A percentile compares a stretch with the other conserved stretches of the same genome.
These are phyloP conservation scores for Trichoderma brevicompactum DNA, from an alignment of 2,329 filamentous ascomycete species.

Conservation along the genomic window DNA sequence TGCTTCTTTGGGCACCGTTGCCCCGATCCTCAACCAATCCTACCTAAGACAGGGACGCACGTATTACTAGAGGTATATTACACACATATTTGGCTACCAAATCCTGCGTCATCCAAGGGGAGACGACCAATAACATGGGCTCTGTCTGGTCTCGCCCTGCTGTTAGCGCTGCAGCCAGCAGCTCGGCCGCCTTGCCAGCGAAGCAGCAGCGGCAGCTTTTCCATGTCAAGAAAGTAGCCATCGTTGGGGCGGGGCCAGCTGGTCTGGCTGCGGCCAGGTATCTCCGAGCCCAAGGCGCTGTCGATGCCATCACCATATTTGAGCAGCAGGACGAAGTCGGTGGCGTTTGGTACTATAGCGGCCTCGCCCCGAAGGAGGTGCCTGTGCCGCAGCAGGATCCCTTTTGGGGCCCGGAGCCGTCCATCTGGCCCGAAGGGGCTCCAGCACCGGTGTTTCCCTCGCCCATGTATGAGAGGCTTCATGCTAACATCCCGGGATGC, in stretches of 20 bases:
- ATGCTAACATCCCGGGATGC: conserved; percentile 83
- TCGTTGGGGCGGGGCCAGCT: conserved; percentile 82
- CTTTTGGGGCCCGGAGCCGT: conserved; percentile 65
- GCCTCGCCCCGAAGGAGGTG: conserved; percentile 50
- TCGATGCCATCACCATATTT: conserved; percentile 73
- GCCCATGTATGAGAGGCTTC: conserved; percentile 78
- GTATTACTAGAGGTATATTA: neutral
- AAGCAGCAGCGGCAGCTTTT: conserved; percentile 44
- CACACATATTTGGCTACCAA: neutral
- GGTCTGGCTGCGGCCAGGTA: conserved; percentile 83
- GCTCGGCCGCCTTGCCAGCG: conserved; percentile 8
- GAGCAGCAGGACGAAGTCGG: conserved; percentile 80
- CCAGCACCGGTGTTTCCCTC: conserved; percentile 70
- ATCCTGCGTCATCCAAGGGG: neutral
- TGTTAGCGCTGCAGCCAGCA: conserved; percentile 36
- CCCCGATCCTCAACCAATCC: neutral
- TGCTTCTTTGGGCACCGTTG: conserved; percentile 4
- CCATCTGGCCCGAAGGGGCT: conserved; percentile 52
- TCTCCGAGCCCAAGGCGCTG: conserved; percentile 68
- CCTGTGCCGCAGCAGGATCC: conserved; percentile 72
- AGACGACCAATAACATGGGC: conserved; percentile 23
- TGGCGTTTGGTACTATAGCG: conserved; percentile 84
- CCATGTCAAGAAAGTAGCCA: conserved; percentile 65
- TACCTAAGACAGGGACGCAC: neutral
- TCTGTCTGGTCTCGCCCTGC: conserved; percentile 22